Evolutionary conservation across 2,329 filamentous ascomycete species (phyloP), one percentile per base, ranked within the genome.

Genomic region (Apiospora marii): DNA sequence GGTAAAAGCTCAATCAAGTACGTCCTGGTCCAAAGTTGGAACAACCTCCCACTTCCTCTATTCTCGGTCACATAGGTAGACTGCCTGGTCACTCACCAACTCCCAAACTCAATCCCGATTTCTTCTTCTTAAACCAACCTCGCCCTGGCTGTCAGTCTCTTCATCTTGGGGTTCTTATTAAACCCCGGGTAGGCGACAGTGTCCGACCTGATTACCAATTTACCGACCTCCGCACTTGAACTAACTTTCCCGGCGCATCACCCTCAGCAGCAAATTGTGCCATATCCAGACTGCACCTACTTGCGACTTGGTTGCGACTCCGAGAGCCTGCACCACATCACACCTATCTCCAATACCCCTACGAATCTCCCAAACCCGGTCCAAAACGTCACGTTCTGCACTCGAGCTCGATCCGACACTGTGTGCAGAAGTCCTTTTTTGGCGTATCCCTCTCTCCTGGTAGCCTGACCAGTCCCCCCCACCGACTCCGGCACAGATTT

Each of bases 171-270:
- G 58, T 64, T 64, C 34, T 41, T 41, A 41, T 41, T 41, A 64
- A 64, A 64, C 58, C 58, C 58, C 30, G 58, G 58, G 58, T 64
- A 64, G 58, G 67, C 67, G 67, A 34, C 67, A 27, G n/a, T 34
- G 14, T 69, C 43, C 71, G 70, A 30, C 71, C 51, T 34, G 53
- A 46, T 19, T 67, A 68, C 34, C 67, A 68, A 69, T 37, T 68
- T 69, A 69, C 44, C 67, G 67, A 49, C 67, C 67, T 69, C 67
- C 67, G 27, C 67, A 69, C 67, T 37, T 69, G 30, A 24, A 64
- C 58, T 64, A 7, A 64, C 58, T 64, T 41, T 64, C 58, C 58
- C 58, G 58, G 58, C 58, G 58, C 58, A 64, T 64, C 58, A 64
- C 58, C 58, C 58, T 37, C 58, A 41, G 58, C 22, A 64, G 58